Evolutionary conservation across 306 rosid species (phyloP).

Genomic region (Dryas drummondii): DNA sequence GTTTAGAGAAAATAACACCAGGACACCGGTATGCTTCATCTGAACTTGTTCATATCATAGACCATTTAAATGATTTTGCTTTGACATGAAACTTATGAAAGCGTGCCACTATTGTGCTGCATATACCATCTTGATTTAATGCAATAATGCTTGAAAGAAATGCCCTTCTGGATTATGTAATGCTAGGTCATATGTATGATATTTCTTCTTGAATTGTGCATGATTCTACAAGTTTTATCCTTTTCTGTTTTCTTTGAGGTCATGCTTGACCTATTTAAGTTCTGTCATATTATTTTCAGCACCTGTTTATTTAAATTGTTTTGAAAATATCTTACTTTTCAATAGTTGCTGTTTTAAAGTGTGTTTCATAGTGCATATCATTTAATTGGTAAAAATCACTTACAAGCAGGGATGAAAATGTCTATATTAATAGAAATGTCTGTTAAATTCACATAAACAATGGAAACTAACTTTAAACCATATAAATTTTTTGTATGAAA

Average conservation of each 20-base stretch:
- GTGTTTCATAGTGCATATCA: not conserved
- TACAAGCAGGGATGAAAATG: too few species aligned
- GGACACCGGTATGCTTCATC: slow-evolving; percentile 66
- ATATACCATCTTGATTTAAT: not conserved
- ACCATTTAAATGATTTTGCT: slow-evolving; percentile 6
- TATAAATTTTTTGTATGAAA: too few species aligned
- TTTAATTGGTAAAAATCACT: not conserved
- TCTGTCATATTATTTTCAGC: not conserved
- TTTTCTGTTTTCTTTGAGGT: not conserved
- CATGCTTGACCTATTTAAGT: not conserved
- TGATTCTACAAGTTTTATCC: not conserved
- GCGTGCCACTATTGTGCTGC: not conserved
- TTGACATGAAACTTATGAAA: not conserved
- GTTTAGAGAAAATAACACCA: slow-evolving; percentile 76
- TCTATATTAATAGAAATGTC: too few species aligned
- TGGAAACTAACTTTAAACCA: too few species aligned
- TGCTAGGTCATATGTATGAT: not conserved
- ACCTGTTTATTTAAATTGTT: not conserved
- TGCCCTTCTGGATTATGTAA: not conserved
- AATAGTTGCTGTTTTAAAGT: not conserved
- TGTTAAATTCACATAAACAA: too few species aligned
- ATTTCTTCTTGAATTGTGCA: not conserved
- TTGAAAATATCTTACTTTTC: not conserved
- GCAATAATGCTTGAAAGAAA: not conserved
- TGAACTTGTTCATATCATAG: slow-evolving; percentile 9